A percentile compares a stretch with the other conserved stretches of the same genome.
Evolutionary conservation across 2,329 filamentous ascomycete genomes (phyloP).

Genomic region (Cryphonectria nitschkei): DNA sequence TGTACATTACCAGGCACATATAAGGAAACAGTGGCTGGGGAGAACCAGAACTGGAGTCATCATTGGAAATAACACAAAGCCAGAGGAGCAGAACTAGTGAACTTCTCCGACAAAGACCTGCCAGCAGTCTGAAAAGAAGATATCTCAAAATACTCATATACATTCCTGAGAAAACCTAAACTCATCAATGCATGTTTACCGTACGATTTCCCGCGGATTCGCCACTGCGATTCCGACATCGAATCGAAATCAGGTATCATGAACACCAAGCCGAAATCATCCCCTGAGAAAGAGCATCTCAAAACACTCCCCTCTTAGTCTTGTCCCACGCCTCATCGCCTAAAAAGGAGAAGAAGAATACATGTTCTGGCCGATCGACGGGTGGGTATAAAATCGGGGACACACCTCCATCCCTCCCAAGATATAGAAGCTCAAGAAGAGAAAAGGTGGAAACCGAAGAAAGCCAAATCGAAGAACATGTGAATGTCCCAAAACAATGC

Average conservation of each 20-base stretch:
- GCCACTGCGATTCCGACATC: conserved; percentile 3
- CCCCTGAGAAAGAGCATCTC: background rate
- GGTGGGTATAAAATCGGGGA: background rate
- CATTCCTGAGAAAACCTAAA: conserved; percentile 23
- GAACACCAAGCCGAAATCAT: conserved; percentile 14
- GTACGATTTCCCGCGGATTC: conserved; percentile 11
- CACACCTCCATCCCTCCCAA: background rate
- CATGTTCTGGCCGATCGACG: background rate
- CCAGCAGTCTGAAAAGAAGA: background rate
- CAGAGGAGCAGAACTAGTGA: background rate
- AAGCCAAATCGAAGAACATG: conserved; percentile 10
- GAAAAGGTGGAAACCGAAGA: conserved; percentile 8
- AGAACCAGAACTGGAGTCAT: background rate
- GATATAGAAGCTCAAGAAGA: conserved; percentile 1
- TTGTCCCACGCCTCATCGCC: background rate
- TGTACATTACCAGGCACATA: no score
- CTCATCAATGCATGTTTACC: conserved; percentile 11
- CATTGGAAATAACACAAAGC: background rate
- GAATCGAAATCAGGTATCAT: conserved; percentile 14
- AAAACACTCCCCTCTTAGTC: background rate
- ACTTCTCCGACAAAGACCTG: background rate
- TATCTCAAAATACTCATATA: conserved; percentile 18
- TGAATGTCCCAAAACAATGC: background rate
- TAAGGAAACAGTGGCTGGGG: no score
- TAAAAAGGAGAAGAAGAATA: background rate